Evolutionary conservation across 2,329 filamentous ascomycete species (phyloP).

Genomic region (Pseudophaeomoniella oleicola): DNA sequence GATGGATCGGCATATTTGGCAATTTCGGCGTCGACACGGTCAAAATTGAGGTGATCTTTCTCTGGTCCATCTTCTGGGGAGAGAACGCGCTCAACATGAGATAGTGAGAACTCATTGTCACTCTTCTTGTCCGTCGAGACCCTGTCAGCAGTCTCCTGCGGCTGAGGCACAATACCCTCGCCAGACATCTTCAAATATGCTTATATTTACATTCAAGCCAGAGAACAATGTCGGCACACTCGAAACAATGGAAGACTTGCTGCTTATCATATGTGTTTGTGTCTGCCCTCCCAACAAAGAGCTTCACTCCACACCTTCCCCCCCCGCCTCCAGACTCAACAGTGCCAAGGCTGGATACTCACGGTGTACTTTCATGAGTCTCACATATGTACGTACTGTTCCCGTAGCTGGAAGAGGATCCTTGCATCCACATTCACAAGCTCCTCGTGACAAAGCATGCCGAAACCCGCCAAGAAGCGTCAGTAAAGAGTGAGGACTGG

Average conservation of each 20-base stretch:
- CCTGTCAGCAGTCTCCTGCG: background rate
- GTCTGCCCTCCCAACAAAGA: too few relatives aligned
- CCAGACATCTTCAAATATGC: background rate
- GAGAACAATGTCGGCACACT: too few relatives aligned
- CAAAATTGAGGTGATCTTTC: conserved; percentile 41
- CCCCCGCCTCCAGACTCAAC: background rate
- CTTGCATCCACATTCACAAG: background rate
- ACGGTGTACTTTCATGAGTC: background rate
- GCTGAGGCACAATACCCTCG: background rate
- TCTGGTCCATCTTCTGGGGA: conserved; percentile 29
- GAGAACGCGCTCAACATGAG: conserved; percentile 34
- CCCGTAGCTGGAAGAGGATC: background rate
- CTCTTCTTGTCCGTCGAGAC: conserved; percentile 12
- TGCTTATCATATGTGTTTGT: background rate
- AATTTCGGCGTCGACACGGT: conserved; percentile 53
- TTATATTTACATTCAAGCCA: too few relatives aligned
- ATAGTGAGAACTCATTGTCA: conserved; percentile 11
- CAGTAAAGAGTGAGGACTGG: background rate
- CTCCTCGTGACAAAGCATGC: background rate
- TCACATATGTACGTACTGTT: background rate
- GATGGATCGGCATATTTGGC: conserved; percentile 50
- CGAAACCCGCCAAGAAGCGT: background rate
- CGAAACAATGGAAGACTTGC: too few relatives aligned
- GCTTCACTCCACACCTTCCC: background rate
- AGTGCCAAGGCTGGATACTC: background rate